Conservation (phyloP, 2,329 filamentous ascomycete species). For the Westerdykella aurantiaca region DNA sequence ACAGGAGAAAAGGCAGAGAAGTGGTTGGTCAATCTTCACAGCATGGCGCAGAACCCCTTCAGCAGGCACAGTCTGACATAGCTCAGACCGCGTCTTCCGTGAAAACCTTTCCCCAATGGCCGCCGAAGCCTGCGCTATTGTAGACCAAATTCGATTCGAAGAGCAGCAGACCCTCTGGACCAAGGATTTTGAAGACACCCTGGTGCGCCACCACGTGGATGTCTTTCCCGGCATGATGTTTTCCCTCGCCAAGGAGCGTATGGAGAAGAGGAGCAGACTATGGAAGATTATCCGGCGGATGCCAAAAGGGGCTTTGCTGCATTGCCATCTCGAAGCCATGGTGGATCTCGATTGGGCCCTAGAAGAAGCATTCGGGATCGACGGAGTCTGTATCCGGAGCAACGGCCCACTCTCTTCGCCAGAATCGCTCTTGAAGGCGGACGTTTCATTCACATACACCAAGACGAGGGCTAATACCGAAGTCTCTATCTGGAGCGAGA, state of each 20-base stretch:
- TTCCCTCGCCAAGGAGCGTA: constrained; percentile 72
- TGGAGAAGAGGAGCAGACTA: constrained; percentile 69
- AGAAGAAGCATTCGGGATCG: constrained; percentile 61
- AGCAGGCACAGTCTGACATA: constrained; percentile 19
- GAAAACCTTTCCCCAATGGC: constrained; percentile 74
- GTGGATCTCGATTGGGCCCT: constrained; percentile 80
- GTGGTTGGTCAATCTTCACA: constrained; percentile 52
- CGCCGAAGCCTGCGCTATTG: constrained; percentile 69
- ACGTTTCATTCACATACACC: constrained; percentile 54
- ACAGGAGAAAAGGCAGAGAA: constrained; percentile 76
- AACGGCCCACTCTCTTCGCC: constrained; percentile 52
- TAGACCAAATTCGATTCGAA: constrained; percentile 69
- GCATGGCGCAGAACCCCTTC: background rate
- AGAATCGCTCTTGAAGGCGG: constrained; percentile 49
- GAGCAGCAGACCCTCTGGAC: constrained; percentile 77
- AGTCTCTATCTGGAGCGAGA: constrained; percentile 58
- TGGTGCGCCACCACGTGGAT: constrained; percentile 59
- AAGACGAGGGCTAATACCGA: constrained; percentile 38
- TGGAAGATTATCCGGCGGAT: constrained; percentile 80
- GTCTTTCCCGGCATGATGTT: constrained; percentile 94
- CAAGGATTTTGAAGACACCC: constrained; percentile 61
- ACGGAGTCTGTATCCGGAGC: constrained; percentile 66
- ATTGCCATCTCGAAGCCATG: constrained; percentile 89
- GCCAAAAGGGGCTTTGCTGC: constrained; percentile 82
- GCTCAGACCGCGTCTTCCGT: constrained; percentile 62